These are phyloP conservation scores for Beauveria varroae DNA, from an alignment of 2,329 filamentous ascomycete genomes.

Conservation along the genomic window DNA sequence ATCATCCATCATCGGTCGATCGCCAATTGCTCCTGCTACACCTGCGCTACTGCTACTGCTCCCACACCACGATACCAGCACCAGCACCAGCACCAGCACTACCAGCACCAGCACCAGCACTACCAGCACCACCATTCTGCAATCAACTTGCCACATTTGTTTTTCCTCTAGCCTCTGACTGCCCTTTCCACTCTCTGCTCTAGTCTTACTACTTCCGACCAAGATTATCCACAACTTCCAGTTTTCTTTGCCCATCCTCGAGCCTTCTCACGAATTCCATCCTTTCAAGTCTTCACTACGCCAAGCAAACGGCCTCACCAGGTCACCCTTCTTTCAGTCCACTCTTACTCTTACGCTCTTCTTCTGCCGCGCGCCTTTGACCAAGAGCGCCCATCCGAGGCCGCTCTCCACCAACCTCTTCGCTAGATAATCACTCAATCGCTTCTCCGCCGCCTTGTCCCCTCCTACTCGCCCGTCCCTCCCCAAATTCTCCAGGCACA, in stretches of 20 bases:
- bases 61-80: not conserved
- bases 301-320: not conserved
- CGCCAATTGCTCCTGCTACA: not conserved
- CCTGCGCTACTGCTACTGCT: not conserved
- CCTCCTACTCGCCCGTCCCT: not conserved
- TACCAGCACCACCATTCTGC: not conserved
- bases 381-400: not conserved
- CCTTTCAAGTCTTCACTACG: not conserved
- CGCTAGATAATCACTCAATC: conserved; percentile 1
- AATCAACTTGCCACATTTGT: not conserved
- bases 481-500: not conserved
- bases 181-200: not conserved
- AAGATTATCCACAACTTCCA: not conserved
- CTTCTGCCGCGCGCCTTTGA: conserved; percentile 4
- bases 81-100: not conserved
- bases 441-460: not conserved
- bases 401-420: not conserved
- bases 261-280: not conserved
- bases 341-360: not conserved
- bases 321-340: not conserved
- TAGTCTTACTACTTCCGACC: not conserved
- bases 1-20: not conserved
- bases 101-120: not conserved
- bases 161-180: not conserved
- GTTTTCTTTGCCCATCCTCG: not conserved